Evolutionary conservation across 352 stramenopile species (phyloP).

Genomic region (Phytophthora crassamura): DNA sequence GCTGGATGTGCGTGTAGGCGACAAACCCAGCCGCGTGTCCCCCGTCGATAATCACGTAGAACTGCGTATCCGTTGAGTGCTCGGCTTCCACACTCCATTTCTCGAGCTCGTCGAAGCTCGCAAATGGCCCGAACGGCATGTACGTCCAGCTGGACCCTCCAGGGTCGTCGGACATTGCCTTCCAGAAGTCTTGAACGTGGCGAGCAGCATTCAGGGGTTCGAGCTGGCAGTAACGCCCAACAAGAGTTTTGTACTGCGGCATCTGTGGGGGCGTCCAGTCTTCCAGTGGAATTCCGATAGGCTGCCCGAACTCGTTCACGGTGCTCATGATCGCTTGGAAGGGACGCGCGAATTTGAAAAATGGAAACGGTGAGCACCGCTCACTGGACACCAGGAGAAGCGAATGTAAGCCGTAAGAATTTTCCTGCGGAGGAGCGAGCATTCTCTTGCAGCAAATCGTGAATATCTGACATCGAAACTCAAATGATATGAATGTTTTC

Average conservation of each 20-base stretch:
- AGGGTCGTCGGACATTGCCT: constrained; percentile 15
- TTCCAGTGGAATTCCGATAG: constrained; percentile 15
- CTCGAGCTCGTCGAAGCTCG: constrained; percentile 19
- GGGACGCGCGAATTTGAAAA: no score
- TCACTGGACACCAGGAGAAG: no score
- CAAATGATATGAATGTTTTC: no score
- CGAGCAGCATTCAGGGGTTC: constrained; percentile 14
- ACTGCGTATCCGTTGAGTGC: constrained; percentile 1
- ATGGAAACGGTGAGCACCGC: no score
- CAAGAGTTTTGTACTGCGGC: constrained; percentile 15
- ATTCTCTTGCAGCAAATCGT: no score
- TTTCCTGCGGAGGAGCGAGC: no score
- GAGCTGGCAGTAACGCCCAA: constrained; percentile 21
- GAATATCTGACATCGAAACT: no score
- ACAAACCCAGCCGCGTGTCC: constrained; percentile 19
- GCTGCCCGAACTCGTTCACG: constrained; percentile 27
- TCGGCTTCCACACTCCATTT: constrained; percentile 3
- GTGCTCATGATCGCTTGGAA: no score
- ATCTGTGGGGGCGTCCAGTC: constrained; percentile 21
- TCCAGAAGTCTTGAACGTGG: constrained; percentile 24
- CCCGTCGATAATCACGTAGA: constrained; percentile 27
- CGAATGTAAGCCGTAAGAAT: no score
- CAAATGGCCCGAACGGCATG: constrained; percentile 24
- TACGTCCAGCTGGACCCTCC: constrained; percentile 24
- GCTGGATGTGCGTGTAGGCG: constrained; percentile 23